phyloP scores from a whole-genome alignment of 1,284 basidiomycete genomes.

The Cutaneotrichosporon cavernicola region DNA sequence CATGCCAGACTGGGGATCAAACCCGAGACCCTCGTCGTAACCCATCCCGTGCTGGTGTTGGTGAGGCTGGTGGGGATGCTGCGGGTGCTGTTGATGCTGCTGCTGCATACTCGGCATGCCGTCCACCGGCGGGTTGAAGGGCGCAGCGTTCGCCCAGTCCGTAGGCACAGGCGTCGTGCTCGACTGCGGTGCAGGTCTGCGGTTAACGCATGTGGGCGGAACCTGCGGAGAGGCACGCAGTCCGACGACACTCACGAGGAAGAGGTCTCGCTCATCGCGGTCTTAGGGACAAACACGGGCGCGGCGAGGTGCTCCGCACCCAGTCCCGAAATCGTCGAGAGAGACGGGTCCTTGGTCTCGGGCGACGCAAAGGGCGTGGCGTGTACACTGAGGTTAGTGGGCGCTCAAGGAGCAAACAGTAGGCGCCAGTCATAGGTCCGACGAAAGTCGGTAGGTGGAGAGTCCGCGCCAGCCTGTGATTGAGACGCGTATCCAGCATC shows the following conservation, averaged over 20 bases:
- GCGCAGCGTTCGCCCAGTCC: slow-evolving; percentile 23
- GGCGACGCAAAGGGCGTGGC: slow-evolving; percentile 19
- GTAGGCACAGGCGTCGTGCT: slow-evolving; percentile 5
- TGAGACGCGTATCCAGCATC: neutral
- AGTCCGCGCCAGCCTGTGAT: neutral
- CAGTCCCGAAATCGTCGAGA: slow-evolving; percentile 18
- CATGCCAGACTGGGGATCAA: slow-evolving; percentile 19
- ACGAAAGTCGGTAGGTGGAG: neutral
- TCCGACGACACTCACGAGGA: slow-evolving; percentile 15
- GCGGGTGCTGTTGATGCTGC: neutral
- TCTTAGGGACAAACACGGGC: slow-evolving; percentile 80
- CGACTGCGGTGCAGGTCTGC: neutral
- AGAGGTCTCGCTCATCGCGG: slow-evolving; percentile 36
- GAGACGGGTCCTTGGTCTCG: slow-evolving; percentile 43
- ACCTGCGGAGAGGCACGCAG: neutral
- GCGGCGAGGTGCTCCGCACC: slow-evolving; percentile 55
- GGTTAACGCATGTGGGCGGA: neutral
- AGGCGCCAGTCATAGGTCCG: neutral
- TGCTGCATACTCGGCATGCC: neutral
- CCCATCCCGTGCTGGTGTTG: slow-evolving; percentile 15
- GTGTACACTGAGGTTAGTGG: slow-evolving; percentile 7
- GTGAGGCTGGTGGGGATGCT: neutral
- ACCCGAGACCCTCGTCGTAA: slow-evolving; percentile 34
- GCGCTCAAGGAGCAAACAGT: neutral
- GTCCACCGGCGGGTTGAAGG: slow-evolving; percentile 19